A percentile compares a stretch with the other conserved stretches of the same genome.
Conservation (phyloP, 2,329 filamentous ascomycete genomes). For the Mycogone perniciosa region DNA sequence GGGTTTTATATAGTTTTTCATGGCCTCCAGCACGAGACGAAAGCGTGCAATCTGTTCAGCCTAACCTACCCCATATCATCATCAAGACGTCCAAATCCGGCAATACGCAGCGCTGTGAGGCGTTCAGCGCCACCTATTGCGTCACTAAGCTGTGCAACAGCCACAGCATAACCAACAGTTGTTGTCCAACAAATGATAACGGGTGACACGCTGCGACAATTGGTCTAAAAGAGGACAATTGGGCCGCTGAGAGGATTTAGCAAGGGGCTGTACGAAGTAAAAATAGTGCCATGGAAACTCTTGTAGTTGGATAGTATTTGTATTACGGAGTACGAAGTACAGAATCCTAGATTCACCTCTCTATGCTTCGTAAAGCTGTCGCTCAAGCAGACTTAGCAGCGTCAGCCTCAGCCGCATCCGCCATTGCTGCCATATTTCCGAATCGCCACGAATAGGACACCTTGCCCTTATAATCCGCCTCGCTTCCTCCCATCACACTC, state of each 20-base stretch:
- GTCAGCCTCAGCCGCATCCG: slow-evolving; percentile 43
- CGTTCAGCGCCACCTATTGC: slow-evolving; percentile 1
- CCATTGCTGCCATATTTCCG: slow-evolving; percentile 53
- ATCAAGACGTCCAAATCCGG: slow-evolving; percentile 4
- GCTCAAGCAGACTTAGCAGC: background rate
- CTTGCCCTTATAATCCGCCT: slow-evolving; percentile 31
- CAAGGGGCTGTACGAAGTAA: no score
- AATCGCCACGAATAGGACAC: slow-evolving; percentile 44
- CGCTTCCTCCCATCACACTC: slow-evolving; percentile 19
- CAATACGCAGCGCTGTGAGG: slow-evolving; percentile 10
- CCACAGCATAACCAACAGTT: background rate
- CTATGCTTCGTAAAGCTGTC: no score
- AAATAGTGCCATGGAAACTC: no score
- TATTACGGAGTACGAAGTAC: no score
- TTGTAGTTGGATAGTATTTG: no score
- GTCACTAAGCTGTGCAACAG: background rate
- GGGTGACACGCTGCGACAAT: background rate
- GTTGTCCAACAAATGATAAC: background rate
- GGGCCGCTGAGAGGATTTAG: no score
- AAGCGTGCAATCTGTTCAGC: background rate
- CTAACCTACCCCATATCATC: background rate
- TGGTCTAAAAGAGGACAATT: background rate
- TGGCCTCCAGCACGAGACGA: background rate
- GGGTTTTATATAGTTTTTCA: no score
- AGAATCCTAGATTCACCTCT: no score